Evolutionary conservation across 208 protist species (phyloP).

Genomic region (Acanthamoeba lenticulata): DNA sequence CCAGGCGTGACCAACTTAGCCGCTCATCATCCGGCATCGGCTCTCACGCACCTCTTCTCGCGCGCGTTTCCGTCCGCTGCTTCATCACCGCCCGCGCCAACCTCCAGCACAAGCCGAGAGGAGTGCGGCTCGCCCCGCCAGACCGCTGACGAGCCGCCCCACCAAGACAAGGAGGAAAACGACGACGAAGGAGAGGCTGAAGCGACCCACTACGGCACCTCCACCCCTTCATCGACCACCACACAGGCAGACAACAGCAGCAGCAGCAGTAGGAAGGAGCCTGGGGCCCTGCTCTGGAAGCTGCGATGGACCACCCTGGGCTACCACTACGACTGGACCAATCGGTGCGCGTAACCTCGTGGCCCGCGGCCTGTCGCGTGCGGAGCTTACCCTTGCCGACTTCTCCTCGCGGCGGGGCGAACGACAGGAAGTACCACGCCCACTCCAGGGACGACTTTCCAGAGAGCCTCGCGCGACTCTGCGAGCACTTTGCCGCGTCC

Average conservation of each 20-base stretch:
- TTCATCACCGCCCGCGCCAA: not conserved
- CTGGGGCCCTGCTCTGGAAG: not conserved
- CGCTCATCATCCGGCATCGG: not conserved
- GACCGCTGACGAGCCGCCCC: too few relatives aligned
- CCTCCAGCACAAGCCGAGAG: not conserved
- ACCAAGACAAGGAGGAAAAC: too few relatives aligned
- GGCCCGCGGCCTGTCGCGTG: too few relatives aligned
- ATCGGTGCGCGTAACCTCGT: not conserved
- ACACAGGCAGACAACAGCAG: not conserved
- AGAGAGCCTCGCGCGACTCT: not conserved
- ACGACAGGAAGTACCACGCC: not conserved
- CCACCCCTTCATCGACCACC: too few relatives aligned
- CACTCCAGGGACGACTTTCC: not conserved
- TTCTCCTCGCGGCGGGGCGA: not conserved
- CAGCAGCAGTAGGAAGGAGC: not conserved
- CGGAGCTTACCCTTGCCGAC: not conserved
- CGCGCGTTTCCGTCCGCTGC: not conserved
- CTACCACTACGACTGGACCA: slow-evolving; percentile 62
- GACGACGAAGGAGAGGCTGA: not conserved
- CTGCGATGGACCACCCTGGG: slow-evolving; percentile 31
- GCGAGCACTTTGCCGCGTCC: not conserved
- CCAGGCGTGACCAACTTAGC: slow-evolving; percentile 14
- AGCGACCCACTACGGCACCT: too few relatives aligned
- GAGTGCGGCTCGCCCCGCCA: not conserved
- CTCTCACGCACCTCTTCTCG: not conserved